Conservation (phyloP, 1,284 basidiomycete species). For the Naganishia albida region DNA sequence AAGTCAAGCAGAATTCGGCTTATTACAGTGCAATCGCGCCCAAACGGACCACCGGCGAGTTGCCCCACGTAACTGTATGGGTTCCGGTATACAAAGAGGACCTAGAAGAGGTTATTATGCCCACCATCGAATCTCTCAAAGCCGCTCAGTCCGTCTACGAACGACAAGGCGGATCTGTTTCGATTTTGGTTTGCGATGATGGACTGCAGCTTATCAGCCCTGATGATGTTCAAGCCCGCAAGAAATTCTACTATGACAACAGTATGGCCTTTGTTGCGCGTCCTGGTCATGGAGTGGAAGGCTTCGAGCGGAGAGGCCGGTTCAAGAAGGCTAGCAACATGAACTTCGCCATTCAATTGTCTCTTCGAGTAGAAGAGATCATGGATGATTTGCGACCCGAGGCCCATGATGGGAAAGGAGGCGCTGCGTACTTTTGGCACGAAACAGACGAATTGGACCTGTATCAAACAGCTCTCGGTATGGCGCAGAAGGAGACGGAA, state of each 20-base stretch:
- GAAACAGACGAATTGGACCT: constrained; percentile 43
- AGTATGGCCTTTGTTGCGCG: constrained; percentile 81
- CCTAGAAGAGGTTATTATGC: constrained; percentile 56
- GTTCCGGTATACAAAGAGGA: constrained; percentile 69
- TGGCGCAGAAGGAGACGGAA: constrained; percentile 59
- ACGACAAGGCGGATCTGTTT: constrained; percentile 55
- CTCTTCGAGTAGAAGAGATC: constrained; percentile 54
- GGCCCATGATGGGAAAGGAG: constrained; percentile 38
- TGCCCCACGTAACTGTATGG: constrained; percentile 62
- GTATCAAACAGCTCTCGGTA: constrained; percentile 44
- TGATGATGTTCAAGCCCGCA: constrained; percentile 64
- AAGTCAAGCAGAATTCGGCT: constrained; percentile 58
- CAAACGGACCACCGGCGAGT: constrained; percentile 55
- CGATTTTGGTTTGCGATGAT: constrained; percentile 20
- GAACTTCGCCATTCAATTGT: constrained; percentile 77
- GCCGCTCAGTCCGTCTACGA: constrained; percentile 62
- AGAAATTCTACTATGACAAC: constrained; percentile 74
- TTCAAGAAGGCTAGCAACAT: constrained; percentile 90
- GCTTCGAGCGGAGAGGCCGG: constrained; percentile 77
- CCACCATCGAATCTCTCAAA: constrained; percentile 77
- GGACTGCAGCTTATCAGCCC: constrained; percentile 52
- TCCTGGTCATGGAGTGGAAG: constrained; percentile 67
- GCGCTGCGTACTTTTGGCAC: constrained; percentile 39
- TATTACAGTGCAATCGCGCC: constrained; percentile 59
- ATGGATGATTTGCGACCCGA: constrained; percentile 52